Base-by-base conservation (phyloP, 2,329 filamentous ascomycete species). In the Fusarium torulosum region DNA sequence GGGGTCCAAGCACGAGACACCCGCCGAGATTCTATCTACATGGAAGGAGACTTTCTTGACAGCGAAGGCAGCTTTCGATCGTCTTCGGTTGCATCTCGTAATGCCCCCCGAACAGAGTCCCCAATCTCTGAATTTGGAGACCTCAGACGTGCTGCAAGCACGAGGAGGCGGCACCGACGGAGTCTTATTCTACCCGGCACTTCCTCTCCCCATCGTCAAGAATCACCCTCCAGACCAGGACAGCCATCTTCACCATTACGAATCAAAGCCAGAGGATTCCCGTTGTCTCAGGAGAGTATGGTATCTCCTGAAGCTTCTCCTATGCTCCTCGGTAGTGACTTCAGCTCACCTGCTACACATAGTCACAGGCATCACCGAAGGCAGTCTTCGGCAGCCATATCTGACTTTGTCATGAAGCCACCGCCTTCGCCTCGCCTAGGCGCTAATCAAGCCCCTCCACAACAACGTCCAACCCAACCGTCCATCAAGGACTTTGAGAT, bases 401-500 rank as follows among this genome's bases (percentile, higher is more conserved):
- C 94, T 74, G 86, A 88, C 33, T 82, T 85, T 35, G 80, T 84
- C 42, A 87, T 88, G 74, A 86, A 88, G 69, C 89, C 90, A 17
- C 93, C 95, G 0, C 85, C 92, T 2, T 99, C 96, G 7, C 96
- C 96, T 7, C 89, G 94, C 23, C 79, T 98, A 50, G 88, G 86
- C 46, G 91, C 93, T 4, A 90, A 91, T 20, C 90, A 88, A 59
- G 87, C 89, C 38, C 92, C 94, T 29, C 92, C 91, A 2, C 94
- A 97, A 77, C 92, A 94, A 47, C 90, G 94, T 59, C 93, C 95
- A 29, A 91, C 95, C 2, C 93, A 96, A 4, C 94, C 95, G 9
- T 99, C 96, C 0, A 99, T 99, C 81, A 98, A 98, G 74, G 96
- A 99, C 75, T 99, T 99, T 72, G 96, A 99, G 77, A 97, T 99